These are phyloP conservation scores for Diphasiastrum complanatum DNA, from an alignment of 83 land plant genomes.

Conservation along the genomic window DNA sequence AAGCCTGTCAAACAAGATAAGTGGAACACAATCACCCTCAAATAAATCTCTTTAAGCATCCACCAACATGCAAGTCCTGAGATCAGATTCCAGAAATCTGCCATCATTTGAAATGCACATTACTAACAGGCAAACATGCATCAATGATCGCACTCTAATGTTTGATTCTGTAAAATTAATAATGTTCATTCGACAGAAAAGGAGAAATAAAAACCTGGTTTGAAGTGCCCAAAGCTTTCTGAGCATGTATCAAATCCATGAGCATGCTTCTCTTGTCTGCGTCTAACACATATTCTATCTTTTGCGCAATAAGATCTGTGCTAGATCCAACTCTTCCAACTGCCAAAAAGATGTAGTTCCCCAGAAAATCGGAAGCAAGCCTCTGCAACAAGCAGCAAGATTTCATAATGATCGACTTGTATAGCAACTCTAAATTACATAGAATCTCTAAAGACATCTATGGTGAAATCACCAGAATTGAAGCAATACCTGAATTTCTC, in stretches of 20 bases:
- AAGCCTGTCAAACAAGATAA: no score
- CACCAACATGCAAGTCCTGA: no score
- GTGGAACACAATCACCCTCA: no score
- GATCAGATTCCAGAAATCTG: no score
- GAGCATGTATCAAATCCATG: conserved; percentile 85
- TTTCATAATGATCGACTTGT: background rate
- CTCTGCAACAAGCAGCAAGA: conserved; percentile 49
- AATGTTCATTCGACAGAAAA: background rate
- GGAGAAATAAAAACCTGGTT: conserved; percentile 22
- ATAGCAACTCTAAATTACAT: background rate
- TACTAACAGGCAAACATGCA: no score
- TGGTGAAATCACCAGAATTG: background rate
- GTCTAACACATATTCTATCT: conserved; percentile 84
- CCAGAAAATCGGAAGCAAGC: conserved; percentile 83
- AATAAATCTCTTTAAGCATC: no score
- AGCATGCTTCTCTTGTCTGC: conserved; percentile 83
- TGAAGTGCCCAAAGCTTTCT: conserved; percentile 53
- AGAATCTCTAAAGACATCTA: background rate
- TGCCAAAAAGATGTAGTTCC: conserved; percentile 81
- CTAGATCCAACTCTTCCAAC: conserved; percentile 99
- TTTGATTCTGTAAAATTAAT: no score
- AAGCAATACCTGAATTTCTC: conserved; percentile 77
- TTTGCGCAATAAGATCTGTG: conserved; percentile 88
- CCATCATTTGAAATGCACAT: no score
- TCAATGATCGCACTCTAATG: no score